Evolutionary conservation across 805 yeast genomes (phyloP), one percentile per base, ranked within the genome.

Genomic region (Cyberlindnera japonica): DNA sequence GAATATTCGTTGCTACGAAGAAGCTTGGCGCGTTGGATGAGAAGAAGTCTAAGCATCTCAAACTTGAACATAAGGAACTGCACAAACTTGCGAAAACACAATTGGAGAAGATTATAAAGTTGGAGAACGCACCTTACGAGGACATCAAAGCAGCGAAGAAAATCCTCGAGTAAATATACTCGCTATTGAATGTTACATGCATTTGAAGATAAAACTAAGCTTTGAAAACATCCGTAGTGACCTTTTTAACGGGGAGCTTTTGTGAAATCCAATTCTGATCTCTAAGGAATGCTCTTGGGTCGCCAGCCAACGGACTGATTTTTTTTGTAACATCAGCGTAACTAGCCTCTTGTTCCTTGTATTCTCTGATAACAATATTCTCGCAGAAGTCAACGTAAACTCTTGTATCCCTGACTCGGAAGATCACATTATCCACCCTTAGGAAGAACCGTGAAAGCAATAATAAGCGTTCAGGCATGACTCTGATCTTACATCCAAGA

Each of bases 381-480:
- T 79, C 74, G 25, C 69, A 76, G 52, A 86, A 81, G 55, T 91
- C 97, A 16, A 93, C 72, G 61, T 74, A 91, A 0, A 90, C 65
- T 42, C 99, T 69, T 0, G 95, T 84, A 56, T 93, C 99, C 47
- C 88, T 69, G 5, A 93, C 75, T 48, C 95, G 67, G 55, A 91
- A 77, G 17, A 89, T 65, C 5, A 93, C 99, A 50, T 86, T 82
- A 63, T 93, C 99, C 6, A 93, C 95, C 34, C 98, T 71, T 44
- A 93, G 62, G 58, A 87, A 91, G 51, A 91, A 76, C 33, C 98
- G 71, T 36, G 81, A 77, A 33, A 93, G 67, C 24, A 91, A 52
- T 27, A 93, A 64, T 49, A 93, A 58, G 45, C 96, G 76, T 37
- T 81, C 75, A 6, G 80, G 80, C 97, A 93, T 93, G 4, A 89